A percentile compares a stretch with the other conserved stretches of the same genome.
phyloP scores from a whole-genome alignment of 108 stramenopile species.

The Pelagomonas calceolata region DNA sequence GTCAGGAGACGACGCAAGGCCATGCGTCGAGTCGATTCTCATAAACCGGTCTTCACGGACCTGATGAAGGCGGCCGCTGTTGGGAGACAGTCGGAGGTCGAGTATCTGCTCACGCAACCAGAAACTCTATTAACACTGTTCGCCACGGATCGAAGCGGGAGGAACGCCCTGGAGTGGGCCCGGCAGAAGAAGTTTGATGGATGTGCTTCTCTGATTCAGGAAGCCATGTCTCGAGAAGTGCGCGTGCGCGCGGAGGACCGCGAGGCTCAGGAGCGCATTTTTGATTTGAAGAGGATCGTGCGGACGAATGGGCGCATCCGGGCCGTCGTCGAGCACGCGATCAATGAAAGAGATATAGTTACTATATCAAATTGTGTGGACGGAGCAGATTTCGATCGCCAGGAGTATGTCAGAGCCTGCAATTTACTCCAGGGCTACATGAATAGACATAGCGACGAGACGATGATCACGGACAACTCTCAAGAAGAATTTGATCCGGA shows the following conservation, averaged over 20 bases:
- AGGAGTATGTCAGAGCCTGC: not conserved
- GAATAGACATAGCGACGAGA: not conserved
- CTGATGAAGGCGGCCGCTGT: not conserved
- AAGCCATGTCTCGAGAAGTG: not conserved
- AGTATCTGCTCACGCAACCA: not conserved
- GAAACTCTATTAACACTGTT: not conserved
- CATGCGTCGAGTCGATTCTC: no score
- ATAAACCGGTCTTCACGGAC: no score
- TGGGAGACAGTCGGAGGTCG: not conserved
- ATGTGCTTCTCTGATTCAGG: not conserved
- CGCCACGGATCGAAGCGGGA: not conserved
- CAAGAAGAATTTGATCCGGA: no score
- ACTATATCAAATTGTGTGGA: not conserved
- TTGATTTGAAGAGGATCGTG: not conserved
- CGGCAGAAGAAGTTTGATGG: not conserved
- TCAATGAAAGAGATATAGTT: not conserved
- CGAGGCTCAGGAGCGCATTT: not conserved
- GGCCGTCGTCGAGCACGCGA: not conserved
- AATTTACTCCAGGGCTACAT: not conserved
- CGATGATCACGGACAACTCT: not conserved
- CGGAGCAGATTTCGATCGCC: not conserved
- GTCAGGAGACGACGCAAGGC: no score
- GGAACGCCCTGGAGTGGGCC: constrained; percentile 13
- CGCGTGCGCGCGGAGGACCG: not conserved
- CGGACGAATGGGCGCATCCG: not conserved